Evolutionary conservation across 805 yeast species (phyloP).

Genomic region (Schwanniomyces polymorphus): DNA sequence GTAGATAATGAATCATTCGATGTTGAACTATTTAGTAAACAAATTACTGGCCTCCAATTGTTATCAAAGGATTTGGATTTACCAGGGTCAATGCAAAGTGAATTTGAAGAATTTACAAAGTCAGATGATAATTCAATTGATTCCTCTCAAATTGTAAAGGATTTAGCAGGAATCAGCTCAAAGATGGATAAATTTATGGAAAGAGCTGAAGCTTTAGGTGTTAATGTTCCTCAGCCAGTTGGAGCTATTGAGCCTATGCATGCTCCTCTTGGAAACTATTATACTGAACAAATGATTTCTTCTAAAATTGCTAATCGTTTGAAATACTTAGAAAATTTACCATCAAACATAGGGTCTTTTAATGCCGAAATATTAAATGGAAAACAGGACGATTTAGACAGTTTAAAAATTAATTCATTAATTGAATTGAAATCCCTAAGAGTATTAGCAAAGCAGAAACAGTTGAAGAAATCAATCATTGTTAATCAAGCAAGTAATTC

Average conservation of each 20-base stretch:
- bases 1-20: constrained; percentile 31
- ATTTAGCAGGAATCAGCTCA: not conserved
- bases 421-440: constrained; percentile 71
- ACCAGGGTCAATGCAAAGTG: constrained; percentile 51
- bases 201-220: constrained; percentile 43
- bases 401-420: constrained; percentile 61
- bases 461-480: constrained; percentile 61
- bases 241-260: constrained; percentile 28
- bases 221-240: constrained; percentile 22
- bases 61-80: constrained; percentile 65
- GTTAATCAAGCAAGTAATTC: constrained; percentile 53
- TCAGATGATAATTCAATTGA: not conserved
- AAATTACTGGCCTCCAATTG: constrained; percentile 62
- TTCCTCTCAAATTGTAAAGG: constrained; percentile 6
- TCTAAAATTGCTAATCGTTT: constrained; percentile 58
- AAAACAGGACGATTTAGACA: constrained; percentile 38
- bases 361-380: constrained; percentile 29
- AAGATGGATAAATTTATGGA: constrained; percentile 17
- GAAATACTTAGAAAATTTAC: constrained; percentile 60
- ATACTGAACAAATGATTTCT: constrained; percentile 53
- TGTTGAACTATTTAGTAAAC: constrained; percentile 50
- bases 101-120: constrained; percentile 18
- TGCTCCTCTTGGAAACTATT: constrained; percentile 49
- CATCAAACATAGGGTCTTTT: constrained; percentile 68
- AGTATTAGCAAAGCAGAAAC: constrained; percentile 68